phyloP scores from a whole-genome alignment of 2,329 filamentous ascomycete genomes.

The Aspergillus pseudonomiae region DNA sequence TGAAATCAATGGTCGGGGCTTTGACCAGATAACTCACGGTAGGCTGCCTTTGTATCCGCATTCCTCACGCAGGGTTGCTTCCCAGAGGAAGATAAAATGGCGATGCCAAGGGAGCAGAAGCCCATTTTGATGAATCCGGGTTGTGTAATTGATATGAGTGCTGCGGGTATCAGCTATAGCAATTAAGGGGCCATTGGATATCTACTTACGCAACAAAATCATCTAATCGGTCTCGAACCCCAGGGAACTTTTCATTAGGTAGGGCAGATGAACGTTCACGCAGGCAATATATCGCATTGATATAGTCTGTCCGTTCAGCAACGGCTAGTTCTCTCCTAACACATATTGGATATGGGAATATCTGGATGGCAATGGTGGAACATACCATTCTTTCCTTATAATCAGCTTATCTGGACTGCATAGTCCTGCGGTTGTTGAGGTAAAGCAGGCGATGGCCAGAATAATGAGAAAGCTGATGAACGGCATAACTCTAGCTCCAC shows the following conservation, averaged over 20 bases:
- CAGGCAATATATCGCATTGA: slow-evolving; percentile 28
- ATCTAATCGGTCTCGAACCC: slow-evolving; percentile 29
- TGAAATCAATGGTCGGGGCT: background rate
- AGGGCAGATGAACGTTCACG: slow-evolving; percentile 21
- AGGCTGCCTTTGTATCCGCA: slow-evolving; percentile 18
- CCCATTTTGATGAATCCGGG: slow-evolving; percentile 24
- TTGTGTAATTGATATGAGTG: slow-evolving; percentile 33
- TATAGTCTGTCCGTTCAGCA: slow-evolving; percentile 27
- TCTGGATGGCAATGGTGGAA: background rate
- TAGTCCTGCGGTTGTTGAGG: background rate
- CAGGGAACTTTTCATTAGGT: slow-evolving; percentile 24
- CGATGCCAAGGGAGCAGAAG: slow-evolving; percentile 24
- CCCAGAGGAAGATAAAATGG: slow-evolving; percentile 19
- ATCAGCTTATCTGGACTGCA: background rate
- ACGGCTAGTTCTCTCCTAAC: slow-evolving; percentile 24
- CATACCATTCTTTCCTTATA: slow-evolving; percentile 5
- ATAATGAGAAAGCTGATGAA: background rate
- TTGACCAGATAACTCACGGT: slow-evolving; percentile 12
- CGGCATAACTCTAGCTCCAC: background rate
- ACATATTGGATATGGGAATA: background rate
- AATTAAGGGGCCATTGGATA: background rate
- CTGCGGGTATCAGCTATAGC: slow-evolving; percentile 3
- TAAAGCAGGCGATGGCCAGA: background rate
- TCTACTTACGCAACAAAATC: slow-evolving; percentile 33
- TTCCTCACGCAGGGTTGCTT: slow-evolving; percentile 18